Conservation (phyloP, 1,139 yeast species). For the Taphrina confusa region DNA sequence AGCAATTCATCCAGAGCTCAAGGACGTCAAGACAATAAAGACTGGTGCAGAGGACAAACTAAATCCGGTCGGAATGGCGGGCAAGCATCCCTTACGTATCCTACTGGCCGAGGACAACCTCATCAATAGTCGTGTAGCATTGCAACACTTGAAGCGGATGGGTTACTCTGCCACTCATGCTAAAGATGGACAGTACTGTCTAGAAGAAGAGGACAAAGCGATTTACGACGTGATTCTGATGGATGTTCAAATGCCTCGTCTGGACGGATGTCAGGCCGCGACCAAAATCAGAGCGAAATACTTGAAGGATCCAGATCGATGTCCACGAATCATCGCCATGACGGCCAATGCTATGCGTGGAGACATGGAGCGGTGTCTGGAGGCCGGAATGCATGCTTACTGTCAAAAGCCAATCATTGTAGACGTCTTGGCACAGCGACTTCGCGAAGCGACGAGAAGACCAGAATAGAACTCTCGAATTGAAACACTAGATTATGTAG, state of each 20-base stretch:
- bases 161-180: slow-evolving; percentile 28
- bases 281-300: slow-evolving; percentile 42
- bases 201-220: slow-evolving; percentile 67
- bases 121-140: slow-evolving; percentile 27
- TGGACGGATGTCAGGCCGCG: slow-evolving; percentile 87
- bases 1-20: slow-evolving; percentile 6
- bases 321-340: slow-evolving; percentile 66
- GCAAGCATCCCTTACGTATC: slow-evolving; percentile 47
- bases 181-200: slow-evolving; percentile 72
- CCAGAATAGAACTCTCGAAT: slow-evolving; percentile 15
- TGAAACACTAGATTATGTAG: not conserved
- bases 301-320: slow-evolving; percentile 1
- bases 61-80: slow-evolving; percentile 21
- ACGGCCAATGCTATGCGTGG: slow-evolving; percentile 94
- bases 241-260: slow-evolving; percentile 97
- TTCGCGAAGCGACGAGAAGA: slow-evolving; percentile 10
- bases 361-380: slow-evolving; percentile 79
- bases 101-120: slow-evolving; percentile 33
- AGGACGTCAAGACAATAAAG: not conserved
- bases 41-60: not conserved
- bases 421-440: slow-evolving; percentile 27
- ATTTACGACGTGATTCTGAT: slow-evolving; percentile 77
- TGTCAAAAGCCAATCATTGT: slow-evolving; percentile 66
- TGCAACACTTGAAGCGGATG: slow-evolving; percentile 27
- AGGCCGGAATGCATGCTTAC: slow-evolving; percentile 87